phyloP scores from a whole-genome alignment of 257 asterid genomes.

The Leptodermis oblonga region DNA sequence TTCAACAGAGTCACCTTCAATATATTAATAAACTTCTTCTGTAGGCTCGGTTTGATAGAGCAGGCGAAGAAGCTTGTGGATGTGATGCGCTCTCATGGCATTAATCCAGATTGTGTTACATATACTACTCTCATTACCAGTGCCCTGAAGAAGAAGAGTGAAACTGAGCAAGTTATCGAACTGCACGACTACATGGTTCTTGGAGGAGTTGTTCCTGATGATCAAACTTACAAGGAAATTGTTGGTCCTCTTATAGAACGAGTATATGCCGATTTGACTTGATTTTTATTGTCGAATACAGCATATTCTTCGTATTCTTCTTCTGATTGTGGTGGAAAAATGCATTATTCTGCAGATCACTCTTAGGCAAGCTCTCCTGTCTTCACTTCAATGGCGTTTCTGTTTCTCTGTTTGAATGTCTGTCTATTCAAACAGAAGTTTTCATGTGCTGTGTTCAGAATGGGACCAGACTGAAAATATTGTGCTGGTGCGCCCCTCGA shows the following conservation, averaged over 20 bases:
- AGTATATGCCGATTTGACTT: slow-evolving; percentile 7
- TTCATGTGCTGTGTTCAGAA: too few relatives aligned
- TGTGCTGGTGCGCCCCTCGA: too few relatives aligned
- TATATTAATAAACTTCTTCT: slow-evolving; percentile 48
- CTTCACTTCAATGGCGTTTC: not conserved
- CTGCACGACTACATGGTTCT: slow-evolving; percentile 58
- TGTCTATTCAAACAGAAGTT: too few relatives aligned
- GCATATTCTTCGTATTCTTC: not conserved
- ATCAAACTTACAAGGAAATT: slow-evolving; percentile 37
- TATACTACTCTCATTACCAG: slow-evolving; percentile 49
- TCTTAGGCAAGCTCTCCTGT: not conserved
- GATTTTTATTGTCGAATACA: not conserved
- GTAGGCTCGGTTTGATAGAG: slow-evolving; percentile 49
- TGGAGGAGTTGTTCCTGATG: slow-evolving; percentile 42
- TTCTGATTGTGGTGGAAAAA: not conserved
- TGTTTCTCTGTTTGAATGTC: too few relatives aligned
- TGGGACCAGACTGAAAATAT: too few relatives aligned
- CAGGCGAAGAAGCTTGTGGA: slow-evolving; percentile 46
- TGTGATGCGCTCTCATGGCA: slow-evolving; percentile 43
- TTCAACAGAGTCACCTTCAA: slow-evolving; percentile 52
- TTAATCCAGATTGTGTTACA: slow-evolving; percentile 47
- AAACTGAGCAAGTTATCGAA: slow-evolving; percentile 45
- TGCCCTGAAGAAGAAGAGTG: slow-evolving; percentile 30
- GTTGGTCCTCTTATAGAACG: slow-evolving; percentile 36
- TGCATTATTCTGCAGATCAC: not conserved